These are phyloP conservation scores for Sistotremastrum niveocremeum DNA, from an alignment of 768 basidiomycete genomes.

Conservation along the genomic window DNA sequence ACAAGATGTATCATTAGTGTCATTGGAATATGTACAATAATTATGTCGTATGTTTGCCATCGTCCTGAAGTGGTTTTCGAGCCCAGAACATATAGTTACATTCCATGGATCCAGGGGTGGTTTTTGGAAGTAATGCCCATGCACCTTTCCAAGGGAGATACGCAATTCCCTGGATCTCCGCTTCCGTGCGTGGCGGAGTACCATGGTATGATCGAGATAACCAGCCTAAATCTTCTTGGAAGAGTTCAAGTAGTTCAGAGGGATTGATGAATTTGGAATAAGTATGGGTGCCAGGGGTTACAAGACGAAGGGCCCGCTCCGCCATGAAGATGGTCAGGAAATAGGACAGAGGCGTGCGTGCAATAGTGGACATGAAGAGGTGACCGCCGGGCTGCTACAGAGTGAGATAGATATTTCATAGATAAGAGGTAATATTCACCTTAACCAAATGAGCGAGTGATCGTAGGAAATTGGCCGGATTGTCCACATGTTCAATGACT, in stretches of 20 bases:
- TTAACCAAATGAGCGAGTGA: conserved; percentile 79
- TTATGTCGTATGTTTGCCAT: not conserved
- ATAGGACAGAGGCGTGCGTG: conserved; percentile 68
- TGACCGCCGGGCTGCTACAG: conserved; percentile 80
- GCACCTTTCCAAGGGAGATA: conserved; percentile 58
- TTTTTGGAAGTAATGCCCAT: conserved; percentile 58
- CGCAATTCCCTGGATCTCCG: conserved; percentile 67
- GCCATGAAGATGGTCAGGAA: conserved; percentile 64
- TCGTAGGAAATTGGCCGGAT: conserved; percentile 71
- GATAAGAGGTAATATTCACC: conserved; percentile 28
- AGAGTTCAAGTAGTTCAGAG: conserved; percentile 71
- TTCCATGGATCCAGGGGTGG: conserved; percentile 34
- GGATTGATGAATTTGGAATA: conserved; percentile 85
- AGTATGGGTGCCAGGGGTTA: conserved; percentile 81
- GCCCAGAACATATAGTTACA: conserved; percentile 86
- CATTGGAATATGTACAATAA: not conserved
- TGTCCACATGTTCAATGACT: conserved; percentile 93
- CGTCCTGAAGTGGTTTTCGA: conserved; percentile 38
- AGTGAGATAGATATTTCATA: not conserved
- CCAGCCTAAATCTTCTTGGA: conserved; percentile 50
- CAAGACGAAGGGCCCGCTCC: conserved; percentile 68
- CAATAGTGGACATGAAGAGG: conserved; percentile 89
- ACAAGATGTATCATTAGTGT: not conserved
- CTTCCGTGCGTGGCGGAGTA: conserved; percentile 47
- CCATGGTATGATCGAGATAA: conserved; percentile 38